Evolutionary conservation across 2,329 filamentous ascomycete species (phyloP).

Genomic region (Dactylonectria macrodidyma): DNA sequence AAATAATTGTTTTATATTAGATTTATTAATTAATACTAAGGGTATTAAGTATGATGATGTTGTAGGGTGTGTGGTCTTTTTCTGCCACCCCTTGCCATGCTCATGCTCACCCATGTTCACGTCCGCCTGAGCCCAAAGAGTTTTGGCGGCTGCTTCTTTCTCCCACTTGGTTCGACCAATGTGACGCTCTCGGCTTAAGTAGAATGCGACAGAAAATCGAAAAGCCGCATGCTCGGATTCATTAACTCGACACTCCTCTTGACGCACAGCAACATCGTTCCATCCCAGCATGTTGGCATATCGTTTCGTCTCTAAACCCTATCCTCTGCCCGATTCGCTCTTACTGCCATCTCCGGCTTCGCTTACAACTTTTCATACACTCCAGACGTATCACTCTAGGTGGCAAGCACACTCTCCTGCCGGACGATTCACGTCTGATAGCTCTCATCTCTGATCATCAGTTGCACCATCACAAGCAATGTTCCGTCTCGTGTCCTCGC

Average conservation of each 20-base stretch:
- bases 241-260: constrained; percentile 1
- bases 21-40: too few species aligned
- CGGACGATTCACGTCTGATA: not conserved
- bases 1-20: too few species aligned
- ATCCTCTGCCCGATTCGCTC: not conserved
- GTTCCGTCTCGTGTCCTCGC: constrained; percentile 10
- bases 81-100: not conserved
- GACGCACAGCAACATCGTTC: not conserved
- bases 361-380: not conserved
- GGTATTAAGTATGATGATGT: too few species aligned
- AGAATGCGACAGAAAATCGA: not conserved
- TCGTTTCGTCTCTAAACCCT: not conserved
- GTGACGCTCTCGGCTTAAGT: constrained; percentile 17
- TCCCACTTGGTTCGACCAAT: not conserved
- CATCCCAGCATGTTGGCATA: not conserved
- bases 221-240: not conserved
- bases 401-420: not conserved
- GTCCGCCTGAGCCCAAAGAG: not conserved
- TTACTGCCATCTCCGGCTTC: not conserved
- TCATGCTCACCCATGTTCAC: not conserved
- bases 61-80: too few species aligned
- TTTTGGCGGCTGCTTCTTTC: constrained; percentile 2
- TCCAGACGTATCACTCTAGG: not conserved
- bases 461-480: constrained; percentile 8
- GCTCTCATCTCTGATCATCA: not conserved